phyloP scores from a whole-genome alignment of 306 rosid genomes.

The Ochetophila trinervis region DNA sequence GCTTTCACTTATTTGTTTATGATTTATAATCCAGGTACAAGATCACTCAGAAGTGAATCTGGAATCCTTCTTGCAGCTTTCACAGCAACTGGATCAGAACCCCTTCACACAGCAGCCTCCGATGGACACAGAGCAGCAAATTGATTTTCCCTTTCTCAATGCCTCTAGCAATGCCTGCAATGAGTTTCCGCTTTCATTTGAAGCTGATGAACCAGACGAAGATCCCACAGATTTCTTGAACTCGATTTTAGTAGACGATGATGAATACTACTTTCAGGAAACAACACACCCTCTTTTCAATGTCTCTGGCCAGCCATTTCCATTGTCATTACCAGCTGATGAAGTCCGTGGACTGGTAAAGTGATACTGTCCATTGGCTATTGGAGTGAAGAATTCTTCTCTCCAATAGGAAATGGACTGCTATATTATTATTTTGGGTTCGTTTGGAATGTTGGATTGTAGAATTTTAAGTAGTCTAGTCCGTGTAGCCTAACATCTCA shows the following conservation, averaged over 20 bases:
- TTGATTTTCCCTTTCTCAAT: background rate
- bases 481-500: too few species aligned
- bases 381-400: conserved; percentile 9
- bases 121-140: background rate
- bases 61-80: background rate
- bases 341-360: conserved; percentile 37
- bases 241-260: background rate
- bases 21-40: conserved; percentile 19
- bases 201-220: conserved; percentile 20
- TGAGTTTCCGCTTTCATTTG: background rate
- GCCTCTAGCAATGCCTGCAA: background rate
- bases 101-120: background rate
- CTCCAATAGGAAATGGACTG: conserved; percentile 19
- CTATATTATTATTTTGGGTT: too few species aligned
- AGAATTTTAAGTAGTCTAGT: too few species aligned
- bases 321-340: conserved; percentile 42
- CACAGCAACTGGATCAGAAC: background rate
- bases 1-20: conserved; percentile 14
- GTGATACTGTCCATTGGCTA: conserved; percentile 13
- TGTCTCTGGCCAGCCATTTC: background rate
- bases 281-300: conserved; percentile 9
- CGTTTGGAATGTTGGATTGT: too few species aligned
- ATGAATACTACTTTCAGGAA: background rate
- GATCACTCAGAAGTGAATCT: background rate
- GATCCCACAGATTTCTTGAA: background rate